Evolutionary conservation across 805 yeast species (phyloP).

Genomic region (Soucietia sequanensis): DNA sequence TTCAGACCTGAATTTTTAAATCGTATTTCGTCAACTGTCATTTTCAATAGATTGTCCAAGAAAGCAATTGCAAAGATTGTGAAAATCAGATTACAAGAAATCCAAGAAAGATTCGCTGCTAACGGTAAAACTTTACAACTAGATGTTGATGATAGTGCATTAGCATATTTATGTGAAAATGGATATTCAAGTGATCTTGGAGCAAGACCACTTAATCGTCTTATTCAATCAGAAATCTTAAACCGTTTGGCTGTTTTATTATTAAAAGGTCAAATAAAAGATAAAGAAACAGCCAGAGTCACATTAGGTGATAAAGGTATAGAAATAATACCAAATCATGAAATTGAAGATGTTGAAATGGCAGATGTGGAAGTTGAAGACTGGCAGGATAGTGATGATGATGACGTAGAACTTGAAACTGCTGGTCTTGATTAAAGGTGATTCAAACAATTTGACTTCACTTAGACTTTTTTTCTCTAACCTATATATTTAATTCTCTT

Average conservation of each 20-base stretch:
- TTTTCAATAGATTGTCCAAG: slow-evolving; percentile 89
- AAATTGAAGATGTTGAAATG: slow-evolving; percentile 47
- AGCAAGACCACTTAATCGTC: slow-evolving; percentile 92
- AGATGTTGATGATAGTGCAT: slow-evolving; percentile 71
- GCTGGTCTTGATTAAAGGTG: slow-evolving; percentile 22
- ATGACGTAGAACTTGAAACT: slow-evolving; percentile 44
- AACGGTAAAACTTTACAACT: slow-evolving; percentile 79
- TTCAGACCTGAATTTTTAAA: slow-evolving; percentile 97
- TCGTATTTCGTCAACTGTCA: slow-evolving; percentile 90
- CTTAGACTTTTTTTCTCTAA: too few species aligned
- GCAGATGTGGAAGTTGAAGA: slow-evolving; percentile 59
- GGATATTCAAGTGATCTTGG: slow-evolving; percentile 95
- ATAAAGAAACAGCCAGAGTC: slow-evolving; percentile 82
- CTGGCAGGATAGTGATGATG: slow-evolving; percentile 60
- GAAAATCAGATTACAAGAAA: slow-evolving; percentile 76
- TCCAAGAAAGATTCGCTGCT: slow-evolving; percentile 78
- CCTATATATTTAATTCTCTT: too few species aligned
- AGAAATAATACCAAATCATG: slow-evolving; percentile 85
- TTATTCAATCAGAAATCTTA: slow-evolving; percentile 84
- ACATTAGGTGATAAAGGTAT: slow-evolving; percentile 59
- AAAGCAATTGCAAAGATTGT: slow-evolving; percentile 93
- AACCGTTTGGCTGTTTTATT: slow-evolving; percentile 88
- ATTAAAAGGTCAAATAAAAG: slow-evolving; percentile 80
- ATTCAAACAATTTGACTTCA: too few species aligned
- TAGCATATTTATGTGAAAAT: slow-evolving; percentile 75